Evolutionary conservation across 495 filamentous ascomycete genomes (phyloP).

Genomic region (Xylaria sp.): DNA sequence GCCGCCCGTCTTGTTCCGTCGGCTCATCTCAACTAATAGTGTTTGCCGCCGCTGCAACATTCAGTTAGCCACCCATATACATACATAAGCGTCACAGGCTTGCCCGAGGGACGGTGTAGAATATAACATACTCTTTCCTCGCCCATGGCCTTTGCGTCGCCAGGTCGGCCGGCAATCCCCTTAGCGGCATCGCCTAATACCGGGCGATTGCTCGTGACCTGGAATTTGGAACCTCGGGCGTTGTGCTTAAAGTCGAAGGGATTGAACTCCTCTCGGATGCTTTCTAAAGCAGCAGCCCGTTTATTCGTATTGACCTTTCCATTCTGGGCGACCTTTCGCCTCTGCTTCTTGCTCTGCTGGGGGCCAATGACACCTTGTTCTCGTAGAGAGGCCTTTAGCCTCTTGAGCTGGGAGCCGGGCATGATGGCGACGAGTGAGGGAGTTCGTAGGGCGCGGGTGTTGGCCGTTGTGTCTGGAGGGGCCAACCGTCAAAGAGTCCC

Average conservation of each 20-base stretch:
- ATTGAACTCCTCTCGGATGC: conserved; percentile 94
- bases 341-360: conserved; percentile 91
- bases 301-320: conserved; percentile 67
- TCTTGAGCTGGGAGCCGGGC: conserved; percentile 95
- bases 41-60: conserved; percentile 71
- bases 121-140: conserved; percentile 82
- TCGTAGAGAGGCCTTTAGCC: conserved; percentile 85
- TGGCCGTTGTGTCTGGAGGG: conserved; percentile 4
- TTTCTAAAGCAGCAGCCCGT: conserved; percentile 72
- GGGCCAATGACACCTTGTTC: conserved; percentile 88
- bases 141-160: conserved; percentile 81
- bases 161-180: conserved; percentile 71
- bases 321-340: conserved; percentile 72
- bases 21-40: conserved; percentile 83
- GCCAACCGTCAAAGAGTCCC: background rate
- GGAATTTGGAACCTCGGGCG: conserved; percentile 74
- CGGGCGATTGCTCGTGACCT: conserved; percentile 67
- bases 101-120: background rate
- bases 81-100: background rate
- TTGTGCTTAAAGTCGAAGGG: conserved; percentile 90
- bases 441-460: background rate
- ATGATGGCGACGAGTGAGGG: conserved; percentile 54
- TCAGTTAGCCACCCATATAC: conserved; percentile 21
- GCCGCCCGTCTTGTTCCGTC: conserved; percentile 86
- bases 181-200: conserved; percentile 57